A percentile compares a stretch with the other conserved stretches of the same genome.
Conservation (phyloP, 2,329 filamentous ascomycete genomes). For the Apiospora arundinis region DNA sequence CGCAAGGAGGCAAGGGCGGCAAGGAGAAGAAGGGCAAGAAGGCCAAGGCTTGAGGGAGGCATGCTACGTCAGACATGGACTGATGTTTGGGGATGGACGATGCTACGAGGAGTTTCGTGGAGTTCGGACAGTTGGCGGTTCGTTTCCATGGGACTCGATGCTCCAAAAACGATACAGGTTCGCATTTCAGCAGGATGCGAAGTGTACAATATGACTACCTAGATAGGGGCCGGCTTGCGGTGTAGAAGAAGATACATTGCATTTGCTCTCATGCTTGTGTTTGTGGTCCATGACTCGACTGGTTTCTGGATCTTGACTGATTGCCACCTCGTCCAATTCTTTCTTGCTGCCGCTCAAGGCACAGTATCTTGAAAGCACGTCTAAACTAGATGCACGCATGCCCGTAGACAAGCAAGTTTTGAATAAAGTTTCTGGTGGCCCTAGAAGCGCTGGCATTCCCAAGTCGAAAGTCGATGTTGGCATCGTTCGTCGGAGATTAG, state of each 20-base stretch:
- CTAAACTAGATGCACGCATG: no score
- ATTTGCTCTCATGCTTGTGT: neutral
- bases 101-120: conserved; percentile 5
- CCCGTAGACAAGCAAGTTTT: no score
- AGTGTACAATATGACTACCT: conserved; percentile 19
- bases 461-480: neutral
- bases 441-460: neutral
- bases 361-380: no score
- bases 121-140: neutral
- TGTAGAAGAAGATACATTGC: conserved; percentile 13
- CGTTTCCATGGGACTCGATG: neutral
- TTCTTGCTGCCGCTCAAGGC: neutral
- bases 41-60: conserved; percentile 22
- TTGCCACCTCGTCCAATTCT: neutral
- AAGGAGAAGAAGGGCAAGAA: conserved; percentile 43
- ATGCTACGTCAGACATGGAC: neutral
- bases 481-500: neutral
- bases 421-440: no score
- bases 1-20: conserved; percentile 48
- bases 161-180: conserved; percentile 20
- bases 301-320: neutral
- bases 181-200: conserved; percentile 2
- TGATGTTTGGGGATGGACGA: neutral
- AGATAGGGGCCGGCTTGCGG: conserved; percentile 11
- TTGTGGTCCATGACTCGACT: neutral